Percentiles rank a stretch among this genome's conserved stretches.
Evolutionary conservation across 306 rosid genomes (phyloP).

Genomic region (Senna siamea): DNA sequence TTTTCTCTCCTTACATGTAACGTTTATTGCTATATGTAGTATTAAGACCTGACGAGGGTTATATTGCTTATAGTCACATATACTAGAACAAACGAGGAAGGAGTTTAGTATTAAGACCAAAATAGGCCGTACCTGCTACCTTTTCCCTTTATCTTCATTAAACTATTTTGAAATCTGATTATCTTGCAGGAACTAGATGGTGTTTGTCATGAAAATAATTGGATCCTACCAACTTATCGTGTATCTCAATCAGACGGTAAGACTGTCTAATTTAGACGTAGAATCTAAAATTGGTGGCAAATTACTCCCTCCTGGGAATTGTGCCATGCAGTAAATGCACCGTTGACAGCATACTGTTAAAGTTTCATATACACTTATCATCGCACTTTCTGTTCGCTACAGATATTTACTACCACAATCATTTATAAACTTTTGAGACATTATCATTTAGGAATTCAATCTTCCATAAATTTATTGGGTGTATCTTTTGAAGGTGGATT

Average conservation of each 20-base stretch:
- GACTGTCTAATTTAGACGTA: slow-evolving; percentile 23
- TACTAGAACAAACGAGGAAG: not conserved
- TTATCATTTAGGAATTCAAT: slow-evolving; percentile 19
- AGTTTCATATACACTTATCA: not conserved
- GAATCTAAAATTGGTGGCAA: not conserved
- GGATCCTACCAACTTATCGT: slow-evolving; percentile 66
- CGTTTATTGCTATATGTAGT: not conserved
- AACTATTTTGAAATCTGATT: slow-evolving; percentile 19
- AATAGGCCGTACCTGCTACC: not conserved
- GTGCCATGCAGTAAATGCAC: slow-evolving; percentile 4
- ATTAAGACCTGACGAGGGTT: not conserved
- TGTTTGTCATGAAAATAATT: slow-evolving; percentile 45
- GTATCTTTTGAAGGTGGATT: slow-evolving; percentile 61
- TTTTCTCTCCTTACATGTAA: not conserved
- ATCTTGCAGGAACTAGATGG: slow-evolving; percentile 51
- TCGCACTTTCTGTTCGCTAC: slow-evolving; percentile 11
- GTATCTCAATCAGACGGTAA: slow-evolving; percentile 57
- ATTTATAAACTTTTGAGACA: not conserved
- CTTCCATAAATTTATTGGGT: slow-evolving; percentile 15
- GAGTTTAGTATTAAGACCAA: not conserved
- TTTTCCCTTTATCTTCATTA: slow-evolving; percentile 5
- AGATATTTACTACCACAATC: not conserved
- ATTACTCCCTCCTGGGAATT: not conserved
- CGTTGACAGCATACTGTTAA: slow-evolving; percentile 1
- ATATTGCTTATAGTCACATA: not conserved